A percentile compares a stretch with the other conserved stretches of the same genome.
phyloP scores from a whole-genome alignment of 805 yeast genomes.

The Barnettozyma pratensis region DNA sequence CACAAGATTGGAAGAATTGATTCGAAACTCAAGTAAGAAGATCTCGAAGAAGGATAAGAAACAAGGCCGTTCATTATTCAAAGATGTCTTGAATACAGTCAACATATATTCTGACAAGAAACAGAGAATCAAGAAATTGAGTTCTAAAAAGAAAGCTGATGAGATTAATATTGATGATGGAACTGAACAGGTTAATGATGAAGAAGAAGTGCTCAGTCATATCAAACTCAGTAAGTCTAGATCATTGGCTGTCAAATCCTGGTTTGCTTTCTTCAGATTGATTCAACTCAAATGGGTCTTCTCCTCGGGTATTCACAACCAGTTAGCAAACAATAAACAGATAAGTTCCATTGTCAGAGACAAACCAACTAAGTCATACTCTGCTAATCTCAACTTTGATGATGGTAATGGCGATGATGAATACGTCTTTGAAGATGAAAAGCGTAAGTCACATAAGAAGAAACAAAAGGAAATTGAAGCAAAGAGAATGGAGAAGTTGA shows the following conservation, averaged over 20 bases:
- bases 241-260: conserved; percentile 24
- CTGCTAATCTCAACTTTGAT: conserved; percentile 8
- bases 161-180: conserved; percentile 2
- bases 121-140: conserved; percentile 28
- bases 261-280: conserved; percentile 26
- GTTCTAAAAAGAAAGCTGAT: conserved; percentile 11
- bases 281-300: conserved; percentile 24
- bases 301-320: conserved; percentile 22
- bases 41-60: conserved; percentile 59
- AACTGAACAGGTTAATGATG: conserved; percentile 1
- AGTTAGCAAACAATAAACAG: conserved; percentile 20
- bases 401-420: conserved; percentile 11
- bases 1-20: conserved; percentile 35
- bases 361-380: conserved; percentile 11
- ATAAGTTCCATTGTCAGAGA: conserved; percentile 19
- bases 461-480: conserved; percentile 19
- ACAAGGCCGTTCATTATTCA: conserved; percentile 52
- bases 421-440: conserved; percentile 7
- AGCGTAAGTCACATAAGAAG: conserved; percentile 15
- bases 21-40: conserved; percentile 49
- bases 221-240: conserved; percentile 24
- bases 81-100: conserved; percentile 50
- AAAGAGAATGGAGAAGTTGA: conserved; percentile 19
- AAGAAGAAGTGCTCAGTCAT: conserved; percentile 19
- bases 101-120: conserved; percentile 32